phyloP scores from a whole-genome alignment of 208 protist genomes.

The Strigomonas culicis region DNA sequence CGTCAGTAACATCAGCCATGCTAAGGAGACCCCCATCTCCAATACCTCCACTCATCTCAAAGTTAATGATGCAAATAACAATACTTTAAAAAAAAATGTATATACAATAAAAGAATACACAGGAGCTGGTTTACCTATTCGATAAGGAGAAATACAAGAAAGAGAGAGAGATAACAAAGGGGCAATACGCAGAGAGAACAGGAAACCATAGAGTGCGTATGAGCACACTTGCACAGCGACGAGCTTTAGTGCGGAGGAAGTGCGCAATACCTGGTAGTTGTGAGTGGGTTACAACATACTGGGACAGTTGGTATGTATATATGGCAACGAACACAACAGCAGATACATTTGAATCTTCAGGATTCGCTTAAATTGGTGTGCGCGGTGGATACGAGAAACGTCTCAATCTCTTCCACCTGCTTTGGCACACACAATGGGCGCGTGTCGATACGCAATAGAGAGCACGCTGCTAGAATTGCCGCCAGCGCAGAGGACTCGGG shows the following conservation, averaged over 20 bases:
- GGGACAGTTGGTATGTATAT: neutral
- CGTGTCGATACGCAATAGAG: conserved; percentile 12
- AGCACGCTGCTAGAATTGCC: conserved; percentile 38
- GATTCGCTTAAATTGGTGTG: neutral
- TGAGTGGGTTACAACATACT: too few species aligned
- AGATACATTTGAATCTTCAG: too few species aligned
- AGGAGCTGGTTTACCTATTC: neutral
- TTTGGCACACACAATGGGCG: neutral
- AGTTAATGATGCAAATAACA: neutral
- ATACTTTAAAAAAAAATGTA: neutral
- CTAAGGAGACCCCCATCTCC: conserved; percentile 75
- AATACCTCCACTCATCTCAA: conserved; percentile 17
- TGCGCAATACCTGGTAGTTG: too few species aligned
- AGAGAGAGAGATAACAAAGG: conserved; percentile 7
- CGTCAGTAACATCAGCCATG: conserved; percentile 60
- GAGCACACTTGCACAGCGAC: too few species aligned
- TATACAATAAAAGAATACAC: conserved; percentile 11
- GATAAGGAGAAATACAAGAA: neutral
- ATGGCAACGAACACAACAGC: neutral
- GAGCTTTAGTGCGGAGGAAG: too few species aligned
- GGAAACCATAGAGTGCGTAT: too few species aligned
- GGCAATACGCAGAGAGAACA: too few species aligned
- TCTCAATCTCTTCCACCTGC: neutral
- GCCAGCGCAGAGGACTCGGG: conserved; percentile 61
- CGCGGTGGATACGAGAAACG: neutral